These are phyloP conservation scores for Torrubiella hemipterigena DNA, from an alignment of 2,329 filamentous ascomycete species.

Conservation along the genomic window DNA sequence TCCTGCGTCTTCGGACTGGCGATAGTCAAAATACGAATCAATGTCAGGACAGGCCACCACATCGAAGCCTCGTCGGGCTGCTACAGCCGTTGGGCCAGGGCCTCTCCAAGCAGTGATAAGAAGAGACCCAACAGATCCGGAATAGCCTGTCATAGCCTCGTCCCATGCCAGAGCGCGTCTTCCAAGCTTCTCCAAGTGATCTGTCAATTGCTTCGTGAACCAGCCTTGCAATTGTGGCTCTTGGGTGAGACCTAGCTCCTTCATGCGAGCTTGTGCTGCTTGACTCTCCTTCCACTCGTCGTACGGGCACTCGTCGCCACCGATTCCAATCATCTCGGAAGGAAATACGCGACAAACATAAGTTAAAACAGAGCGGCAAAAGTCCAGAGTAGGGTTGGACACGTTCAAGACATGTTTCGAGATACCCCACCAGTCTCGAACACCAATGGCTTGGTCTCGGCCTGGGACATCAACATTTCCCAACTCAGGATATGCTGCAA, in stretches of 20 bases:
- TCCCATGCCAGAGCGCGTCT: constrained; percentile 9
- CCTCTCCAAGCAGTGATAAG: constrained; percentile 9
- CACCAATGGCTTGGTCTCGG: constrained; percentile 1
- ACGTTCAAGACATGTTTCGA: constrained; percentile 9
- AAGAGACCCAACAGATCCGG: constrained; percentile 4
- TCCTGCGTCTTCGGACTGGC: constrained; percentile 9
- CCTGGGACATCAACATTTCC: constrained; percentile 7
- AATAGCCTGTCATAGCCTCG: constrained; percentile 8
- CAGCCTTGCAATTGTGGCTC: constrained; percentile 9
- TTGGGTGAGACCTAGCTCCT: constrained; percentile 6
- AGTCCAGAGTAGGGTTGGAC: constrained; percentile 8
- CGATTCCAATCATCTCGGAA: constrained; percentile 7
- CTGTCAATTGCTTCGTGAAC: constrained; percentile 9
- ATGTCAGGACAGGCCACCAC: constrained; percentile 9
- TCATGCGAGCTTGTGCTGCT: constrained; percentile 6
- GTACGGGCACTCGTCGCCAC: constrained; percentile 10
- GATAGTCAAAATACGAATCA: constrained; percentile 8
- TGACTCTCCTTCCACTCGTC: constrained; percentile 9
- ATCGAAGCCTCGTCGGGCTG: constrained; percentile 9
- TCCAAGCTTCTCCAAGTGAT: constrained; percentile 7
- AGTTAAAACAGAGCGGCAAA: constrained; percentile 9
- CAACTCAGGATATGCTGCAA: constrained; percentile 11
- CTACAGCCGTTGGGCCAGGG: constrained; percentile 7
- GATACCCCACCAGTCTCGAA: constrained; percentile 10
- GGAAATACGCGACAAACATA: constrained; percentile 9